phyloP scores from a whole-genome alignment of 768 basidiomycete genomes.

The Psilocybe subaeruginosa region DNA sequence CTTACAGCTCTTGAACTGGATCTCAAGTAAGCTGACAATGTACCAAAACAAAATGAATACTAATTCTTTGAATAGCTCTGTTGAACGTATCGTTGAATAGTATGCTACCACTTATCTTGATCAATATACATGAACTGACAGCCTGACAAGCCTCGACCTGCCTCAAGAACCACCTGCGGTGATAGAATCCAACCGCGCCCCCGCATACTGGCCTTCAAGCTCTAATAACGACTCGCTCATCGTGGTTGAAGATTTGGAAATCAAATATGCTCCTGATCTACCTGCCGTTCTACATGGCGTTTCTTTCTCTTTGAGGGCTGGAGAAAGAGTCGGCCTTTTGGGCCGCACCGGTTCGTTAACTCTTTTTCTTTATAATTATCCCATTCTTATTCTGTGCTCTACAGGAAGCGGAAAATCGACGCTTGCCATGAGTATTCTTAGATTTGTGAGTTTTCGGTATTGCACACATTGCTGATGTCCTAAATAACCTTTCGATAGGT shows the following conservation, averaged over 20 bases:
- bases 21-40: constrained; percentile 58
- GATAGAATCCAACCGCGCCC: constrained; percentile 75
- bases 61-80: constrained; percentile 53
- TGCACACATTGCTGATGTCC: background rate
- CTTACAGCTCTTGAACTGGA: constrained; percentile 69
- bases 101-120: constrained; percentile 23
- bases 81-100: constrained; percentile 92
- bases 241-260: constrained; percentile 70
- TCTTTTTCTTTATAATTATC: background rate
- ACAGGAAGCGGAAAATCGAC: constrained; percentile 81
- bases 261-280: constrained; percentile 86
- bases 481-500: constrained; percentile 40
- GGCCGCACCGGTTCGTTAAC: constrained; percentile 65
- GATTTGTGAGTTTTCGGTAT: constrained; percentile 60
- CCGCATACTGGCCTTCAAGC: constrained; percentile 92
- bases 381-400: constrained; percentile 41
- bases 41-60: background rate
- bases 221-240: constrained; percentile 61
- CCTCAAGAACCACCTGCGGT: constrained; percentile 84
- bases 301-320: constrained; percentile 72
- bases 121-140: background rate
- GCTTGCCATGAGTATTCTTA: constrained; percentile 82
- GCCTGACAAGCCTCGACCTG: constrained; percentile 55
- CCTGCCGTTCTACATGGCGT: constrained; percentile 78
- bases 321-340: constrained; percentile 81